Conservation (phyloP, 2,329 filamentous ascomycete species). For the Basipetospora chlamydospora region DNA sequence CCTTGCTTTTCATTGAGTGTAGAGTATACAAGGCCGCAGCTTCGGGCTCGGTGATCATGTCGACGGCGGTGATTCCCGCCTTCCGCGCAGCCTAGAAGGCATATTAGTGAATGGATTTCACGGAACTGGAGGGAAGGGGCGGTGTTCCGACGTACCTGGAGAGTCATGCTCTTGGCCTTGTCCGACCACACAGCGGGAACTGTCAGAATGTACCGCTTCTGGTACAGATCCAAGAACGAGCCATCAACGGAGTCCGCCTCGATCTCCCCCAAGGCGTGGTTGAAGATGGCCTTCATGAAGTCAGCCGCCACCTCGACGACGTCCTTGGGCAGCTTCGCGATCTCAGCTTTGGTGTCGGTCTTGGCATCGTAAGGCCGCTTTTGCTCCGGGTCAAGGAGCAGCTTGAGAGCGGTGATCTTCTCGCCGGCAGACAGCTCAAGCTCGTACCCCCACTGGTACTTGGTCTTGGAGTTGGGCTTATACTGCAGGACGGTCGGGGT, state of each 20-base stretch:
- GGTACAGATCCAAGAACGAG: neutral
- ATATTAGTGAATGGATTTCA: neutral
- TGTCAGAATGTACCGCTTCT: neutral
- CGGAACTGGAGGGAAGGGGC: neutral
- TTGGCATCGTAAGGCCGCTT: neutral
- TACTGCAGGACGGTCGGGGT: neutral
- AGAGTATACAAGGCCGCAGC: neutral
- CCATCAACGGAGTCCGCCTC: neutral
- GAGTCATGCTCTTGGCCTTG: constrained; percentile 1
- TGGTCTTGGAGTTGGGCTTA: neutral
- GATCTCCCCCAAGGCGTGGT: neutral
- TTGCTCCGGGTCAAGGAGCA: neutral
- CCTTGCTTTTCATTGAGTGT: neutral
- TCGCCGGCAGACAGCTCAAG: neutral
- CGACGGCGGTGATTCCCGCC: neutral
- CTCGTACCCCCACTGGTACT: neutral
- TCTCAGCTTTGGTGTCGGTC: neutral
- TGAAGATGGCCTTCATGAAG: neutral
- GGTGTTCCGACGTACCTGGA: neutral
- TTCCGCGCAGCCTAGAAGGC: neutral
- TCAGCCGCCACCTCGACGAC: neutral
- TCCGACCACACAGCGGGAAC: constrained; percentile 1
- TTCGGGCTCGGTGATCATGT: constrained; percentile 1
- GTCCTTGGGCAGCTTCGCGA: neutral
- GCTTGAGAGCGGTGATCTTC: constrained; percentile 1